Base-by-base conservation (phyloP, 768 basidiomycete genomes). In the Hemileccinum rubropunctum region DNA sequence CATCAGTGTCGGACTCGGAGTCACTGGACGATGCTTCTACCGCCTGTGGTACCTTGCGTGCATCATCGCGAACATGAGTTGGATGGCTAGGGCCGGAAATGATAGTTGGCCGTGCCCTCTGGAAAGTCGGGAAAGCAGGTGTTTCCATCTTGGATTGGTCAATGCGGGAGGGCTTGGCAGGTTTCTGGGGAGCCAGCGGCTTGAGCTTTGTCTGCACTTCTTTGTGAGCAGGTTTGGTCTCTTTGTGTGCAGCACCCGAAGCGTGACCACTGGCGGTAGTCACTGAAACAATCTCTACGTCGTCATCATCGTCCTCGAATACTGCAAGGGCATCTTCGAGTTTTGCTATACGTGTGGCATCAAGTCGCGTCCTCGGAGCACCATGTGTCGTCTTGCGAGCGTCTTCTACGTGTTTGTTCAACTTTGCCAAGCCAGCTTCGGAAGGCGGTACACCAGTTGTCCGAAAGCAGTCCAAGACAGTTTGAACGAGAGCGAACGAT, bases 401-500 rank as follows among this genome's bases (percentile, higher is more conserved):
- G 58, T 77, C 77, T 18, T 81, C 76, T 30, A 88, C 71, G 49
- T 82, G 78, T 58, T 78, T 85, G 46, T 79, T 78, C 48, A 97
- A 74, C 59, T 88, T 88, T 46, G 71, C 67, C n/a, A 91, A 62
- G 2, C 78, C 79, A 17, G 69, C 73, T 23, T 79, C 72, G 4
- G 73, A 73, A 1, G 88, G 91, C 3, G 67, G 73, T 3, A 84
- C 71, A 6, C 72, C 67, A 2, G 80, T 80, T 39, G 83, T 80
- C 45, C 78, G 78, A 70, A 97, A 92, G 52, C 88, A 82, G 17
- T 81, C 78, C 43, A 98, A 73, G 23, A 98, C 76, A 12, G 83
- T 80, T 60, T 89, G 84, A 20, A 98, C 73, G 18, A 98, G 76
- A 43, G 88, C 76, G 56, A 91, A 93, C 0, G 93, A 87, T 59